Conservation (phyloP, 176 grass and related monocot genomes). For the Hordeum vulgare region MorexV3_pseudomolecules_assembly NC_058522.1:496213093-496213592, state of each 20-base stretch:
- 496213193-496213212: slow-evolving; percentile 7
- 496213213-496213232: slow-evolving; percentile 12
- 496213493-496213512: not conserved
- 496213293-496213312: not conserved
- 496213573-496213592: no score
- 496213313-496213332: not conserved
- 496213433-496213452: not conserved
- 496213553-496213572: no score
- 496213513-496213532: not conserved
- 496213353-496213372: not conserved
- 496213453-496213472: not conserved
- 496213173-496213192: not conserved
- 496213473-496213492: no score
- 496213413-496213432: not conserved
- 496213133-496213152: slow-evolving; percentile 29
- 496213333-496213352: not conserved
- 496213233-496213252: slow-evolving; percentile 7
- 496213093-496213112: not conserved
- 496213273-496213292: not conserved
- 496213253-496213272: not conserved
- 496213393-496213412: not conserved
- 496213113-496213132: slow-evolving; percentile 17
- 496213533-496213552: not conserved
- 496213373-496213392: not conserved
- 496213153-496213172: slow-evolving; percentile 6